Base-by-base conservation (phyloP, 208 protist genomes). In the Crithidia expoeki region DNA sequence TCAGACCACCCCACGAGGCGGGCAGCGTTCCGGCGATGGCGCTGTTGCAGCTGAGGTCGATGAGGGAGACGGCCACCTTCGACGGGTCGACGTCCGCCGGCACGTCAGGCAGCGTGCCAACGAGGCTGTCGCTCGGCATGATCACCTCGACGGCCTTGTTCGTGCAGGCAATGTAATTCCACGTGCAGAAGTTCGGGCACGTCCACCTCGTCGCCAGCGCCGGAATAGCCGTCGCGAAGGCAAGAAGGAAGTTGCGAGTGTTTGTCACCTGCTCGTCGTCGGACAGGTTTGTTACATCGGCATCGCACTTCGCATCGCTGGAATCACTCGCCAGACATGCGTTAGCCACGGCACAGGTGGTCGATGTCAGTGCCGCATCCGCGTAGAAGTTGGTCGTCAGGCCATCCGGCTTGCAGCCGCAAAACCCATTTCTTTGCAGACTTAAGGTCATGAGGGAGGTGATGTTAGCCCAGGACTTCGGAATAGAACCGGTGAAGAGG, bases 11-110 rank as follows among this genome's bases (percentile, higher is more conserved):
- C 63, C 63, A 68, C 21, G 30, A 28, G 3, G 25, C 10, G 14
- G 63, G 63, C 23, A 68, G 23, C 3, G 50, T 58, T 11, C 50
- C 61, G 30, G 47, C 42, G 61, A 67, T 55, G 19, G 5, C 7
- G 23, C 23, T 23, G 25, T 55, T 55, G 50, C 17, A 25, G 25
- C 50, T 32, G 5, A 55, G 27, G 25, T 55, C 50, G 50, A 55
- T 55, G 5, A 0, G 12, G 23, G 50, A 23, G 23, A 55, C 50
- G 23, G 23, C 23, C 9, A 55, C 50, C 5, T 55, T 19, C 7
- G 50, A 7, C 17, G 23, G 11, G 32, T 55, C 17, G 23, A 55
- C 50, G 23, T 7, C 19, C 23, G 25, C 7, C 17, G 50, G 50
- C 50, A 55, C 17, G 11, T 55, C 9, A 19, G 50, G 50, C 50